Evolutionary conservation across 768 basidiomycete genomes (phyloP), one percentile per base, ranked within the genome.

Genomic region (Agaricus blazei): DNA sequence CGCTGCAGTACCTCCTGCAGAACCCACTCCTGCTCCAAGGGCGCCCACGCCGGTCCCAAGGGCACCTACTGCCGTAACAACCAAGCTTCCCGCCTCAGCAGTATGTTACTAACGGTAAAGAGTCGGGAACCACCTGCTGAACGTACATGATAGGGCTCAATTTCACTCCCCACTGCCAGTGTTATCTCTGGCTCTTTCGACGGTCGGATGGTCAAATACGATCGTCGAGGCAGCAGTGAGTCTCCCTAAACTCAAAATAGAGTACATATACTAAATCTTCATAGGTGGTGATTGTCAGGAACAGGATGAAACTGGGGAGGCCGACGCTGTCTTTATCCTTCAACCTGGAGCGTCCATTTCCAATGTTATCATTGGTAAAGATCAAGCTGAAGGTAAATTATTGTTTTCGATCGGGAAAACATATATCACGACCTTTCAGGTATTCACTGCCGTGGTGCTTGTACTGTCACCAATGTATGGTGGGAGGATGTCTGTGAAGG

Each of bases 401-500:
- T 37, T 24, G 23, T 27, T 5, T 43, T n/a, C 12, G 7, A 14
- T 27, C 26, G 28, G 43, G 5, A 2, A 26, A 14, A 29, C 26
- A 4, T 15, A 31, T 24, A 36, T n/a, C n/a, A n/a, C n/a, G 3
- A 11, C n/a, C 27, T 2, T 34, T 6, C 34, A 64, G 65, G 65
- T 45, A 67, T 67, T 28, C 66, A 67, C 52, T 67, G 66, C 40
- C 64, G 64, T 51, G 66, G 66, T 11, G 57, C 66, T 9, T 67
- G 66, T 46, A 66, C 63, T 23, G 63, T 67, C 9, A 67, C 65
- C 14, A 67, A 67, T 34, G 66, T 67, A 44, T 67, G 66, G 65
- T 66, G 63, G 65, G 66, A 67, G 49, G 66, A 67, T 54, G 66
- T 67, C 51, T 67, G 66, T 40, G 66, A 67, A 57, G 66, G 65